phyloP scores from a whole-genome alignment of 768 basidiomycete genomes.

The Naganishia vaughanmartiniae region DNA sequence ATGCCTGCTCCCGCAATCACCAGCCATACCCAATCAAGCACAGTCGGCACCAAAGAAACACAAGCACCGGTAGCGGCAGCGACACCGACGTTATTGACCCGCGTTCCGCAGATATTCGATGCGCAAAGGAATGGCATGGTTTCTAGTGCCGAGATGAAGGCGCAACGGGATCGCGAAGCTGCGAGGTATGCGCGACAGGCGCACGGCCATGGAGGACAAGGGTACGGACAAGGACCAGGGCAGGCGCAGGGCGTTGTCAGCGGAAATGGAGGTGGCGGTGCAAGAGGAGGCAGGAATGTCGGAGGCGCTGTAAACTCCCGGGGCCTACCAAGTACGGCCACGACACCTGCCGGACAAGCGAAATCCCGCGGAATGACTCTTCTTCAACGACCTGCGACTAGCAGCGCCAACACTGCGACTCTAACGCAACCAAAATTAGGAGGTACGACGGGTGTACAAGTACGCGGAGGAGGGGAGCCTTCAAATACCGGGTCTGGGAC shows the following conservation, averaged over 20 bases:
- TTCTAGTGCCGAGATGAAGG: constrained; percentile 7
- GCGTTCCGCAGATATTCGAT: constrained; percentile 3
- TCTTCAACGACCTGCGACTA: neutral
- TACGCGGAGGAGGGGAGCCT: too few species aligned
- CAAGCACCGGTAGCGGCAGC: neutral
- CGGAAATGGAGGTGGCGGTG: neutral
- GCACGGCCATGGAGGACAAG: neutral
- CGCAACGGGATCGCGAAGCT: constrained; percentile 13
- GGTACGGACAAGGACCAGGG: neutral
- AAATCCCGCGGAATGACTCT: neutral
- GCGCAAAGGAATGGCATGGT: constrained; percentile 11
- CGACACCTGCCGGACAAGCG: neutral
- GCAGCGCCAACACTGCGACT: neutral
- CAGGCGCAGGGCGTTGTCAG: neutral
- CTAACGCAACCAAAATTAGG: too few species aligned
- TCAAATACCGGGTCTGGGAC: neutral
- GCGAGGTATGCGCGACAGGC: neutral
- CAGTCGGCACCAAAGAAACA: neutral
- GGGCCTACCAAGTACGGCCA: neutral
- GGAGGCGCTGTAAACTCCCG: neutral
- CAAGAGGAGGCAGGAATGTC: neutral
- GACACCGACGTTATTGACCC: neutral
- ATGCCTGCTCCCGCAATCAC: neutral
- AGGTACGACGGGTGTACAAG: neutral
- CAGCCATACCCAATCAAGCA: neutral